Evolutionary conservation across 257 asterid genomes (phyloP).

Genomic region (Nemophila menziesii): DNA sequence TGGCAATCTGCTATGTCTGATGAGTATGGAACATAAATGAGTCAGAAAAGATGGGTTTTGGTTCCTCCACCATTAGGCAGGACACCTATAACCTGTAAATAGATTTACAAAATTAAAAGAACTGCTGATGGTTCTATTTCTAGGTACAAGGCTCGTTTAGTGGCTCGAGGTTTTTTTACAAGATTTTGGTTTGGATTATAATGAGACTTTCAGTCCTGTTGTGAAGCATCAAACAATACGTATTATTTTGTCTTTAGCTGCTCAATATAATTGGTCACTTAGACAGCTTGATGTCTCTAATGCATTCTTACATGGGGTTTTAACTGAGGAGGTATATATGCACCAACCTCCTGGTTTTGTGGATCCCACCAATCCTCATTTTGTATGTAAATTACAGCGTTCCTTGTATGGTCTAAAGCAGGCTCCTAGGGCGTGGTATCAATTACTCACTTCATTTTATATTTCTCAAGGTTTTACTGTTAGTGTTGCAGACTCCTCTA

Average conservation of each 20-base stretch:
- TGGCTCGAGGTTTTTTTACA: slow-evolving; percentile 4
- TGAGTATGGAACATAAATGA: too few relatives aligned
- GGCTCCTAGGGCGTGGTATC: not conserved
- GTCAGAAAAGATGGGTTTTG: too few relatives aligned
- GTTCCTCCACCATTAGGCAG: too few relatives aligned
- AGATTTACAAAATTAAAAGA: slow-evolving; percentile 1
- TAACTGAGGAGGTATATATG: not conserved
- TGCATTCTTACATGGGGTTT: not conserved
- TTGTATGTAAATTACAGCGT: not conserved
- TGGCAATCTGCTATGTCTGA: too few relatives aligned
- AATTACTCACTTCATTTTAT: too few relatives aligned
- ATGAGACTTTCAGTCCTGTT: too few relatives aligned
- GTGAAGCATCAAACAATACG: not conserved
- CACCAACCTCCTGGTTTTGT: not conserved
- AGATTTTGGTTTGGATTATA: too few relatives aligned
- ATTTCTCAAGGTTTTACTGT: not conserved
- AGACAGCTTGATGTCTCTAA: not conserved
- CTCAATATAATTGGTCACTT: not conserved
- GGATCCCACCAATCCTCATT: not conserved
- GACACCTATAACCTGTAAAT: not conserved
- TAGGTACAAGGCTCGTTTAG: not conserved
- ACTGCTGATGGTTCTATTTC: not conserved
- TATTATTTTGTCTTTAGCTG: not conserved
- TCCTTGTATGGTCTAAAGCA: slow-evolving; percentile 1
- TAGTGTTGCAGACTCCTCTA: not conserved